Conservation (phyloP, 2,329 filamentous ascomycete genomes). For the Colletotrichum higginsianum region DNA sequence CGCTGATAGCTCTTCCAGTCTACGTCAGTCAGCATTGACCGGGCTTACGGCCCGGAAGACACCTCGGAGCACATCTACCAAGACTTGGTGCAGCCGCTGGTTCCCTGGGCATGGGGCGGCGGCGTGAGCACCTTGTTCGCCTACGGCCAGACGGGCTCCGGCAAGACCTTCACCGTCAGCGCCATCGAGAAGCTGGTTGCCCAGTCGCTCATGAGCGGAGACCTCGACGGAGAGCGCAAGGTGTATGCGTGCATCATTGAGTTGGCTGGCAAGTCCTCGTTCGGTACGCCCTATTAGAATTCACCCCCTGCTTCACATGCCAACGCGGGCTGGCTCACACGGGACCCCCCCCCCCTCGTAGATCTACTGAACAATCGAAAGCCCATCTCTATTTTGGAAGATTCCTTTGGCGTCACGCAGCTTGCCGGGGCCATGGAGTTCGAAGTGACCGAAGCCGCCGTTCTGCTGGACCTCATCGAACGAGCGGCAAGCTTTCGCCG, state of each 20-base stretch:
- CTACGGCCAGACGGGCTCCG: conserved; percentile 65
- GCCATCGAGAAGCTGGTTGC: conserved; percentile 58
- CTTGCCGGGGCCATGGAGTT: conserved; percentile 60
- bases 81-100: conserved; percentile 56
- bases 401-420: conserved; percentile 60
- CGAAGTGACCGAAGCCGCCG: conserved; percentile 47
- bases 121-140: conserved; percentile 65
- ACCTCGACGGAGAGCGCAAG: conserved; percentile 47
- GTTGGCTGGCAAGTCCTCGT: conserved; percentile 55
- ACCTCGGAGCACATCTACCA: conserved; percentile 59
- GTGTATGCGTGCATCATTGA: conserved; percentile 57
- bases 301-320: too few species aligned
- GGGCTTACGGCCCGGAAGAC: conserved; percentile 52
- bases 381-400: conserved; percentile 61
- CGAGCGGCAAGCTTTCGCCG: conserved; percentile 56
- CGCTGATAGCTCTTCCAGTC: conserved; percentile 46
- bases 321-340: background rate
- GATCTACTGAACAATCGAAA: conserved; percentile 60
- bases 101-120: conserved; percentile 62
- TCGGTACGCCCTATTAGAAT: conserved; percentile 43
- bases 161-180: conserved; percentile 63
- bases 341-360: background rate
- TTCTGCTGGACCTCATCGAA: conserved; percentile 53
- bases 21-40: conserved; percentile 53
- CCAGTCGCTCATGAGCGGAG: conserved; percentile 50